Conservation (phyloP, 2,329 filamentous ascomycete species). For the Diaporthe sp. region DNA sequence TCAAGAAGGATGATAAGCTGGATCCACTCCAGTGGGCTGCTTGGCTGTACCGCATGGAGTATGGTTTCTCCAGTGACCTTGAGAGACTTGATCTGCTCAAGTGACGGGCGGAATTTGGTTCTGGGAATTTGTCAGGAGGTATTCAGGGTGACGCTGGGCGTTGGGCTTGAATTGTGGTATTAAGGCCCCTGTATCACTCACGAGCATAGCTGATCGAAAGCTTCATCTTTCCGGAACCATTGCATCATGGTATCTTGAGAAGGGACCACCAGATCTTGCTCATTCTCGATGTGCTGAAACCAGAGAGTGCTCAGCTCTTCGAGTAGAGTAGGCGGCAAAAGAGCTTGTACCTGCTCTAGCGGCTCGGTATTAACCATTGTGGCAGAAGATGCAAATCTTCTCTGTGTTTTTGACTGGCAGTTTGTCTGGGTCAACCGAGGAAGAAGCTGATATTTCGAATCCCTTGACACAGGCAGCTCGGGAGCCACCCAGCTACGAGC, state of each 20-base stretch:
- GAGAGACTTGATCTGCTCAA: slow-evolving; percentile 5
- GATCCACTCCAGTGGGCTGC: slow-evolving; percentile 15
- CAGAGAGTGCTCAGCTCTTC: slow-evolving; percentile 7
- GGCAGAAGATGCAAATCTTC: background rate
- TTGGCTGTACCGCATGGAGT: background rate
- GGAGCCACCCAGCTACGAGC: background rate
- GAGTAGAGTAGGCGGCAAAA: background rate
- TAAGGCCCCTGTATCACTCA: background rate
- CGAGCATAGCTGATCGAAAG: slow-evolving; percentile 44
- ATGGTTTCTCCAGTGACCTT: background rate
- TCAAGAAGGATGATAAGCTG: slow-evolving; percentile 64
- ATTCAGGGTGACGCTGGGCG: background rate
- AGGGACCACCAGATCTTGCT: slow-evolving; percentile 34
- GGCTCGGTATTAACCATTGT: background rate
- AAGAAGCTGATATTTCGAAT: no score
- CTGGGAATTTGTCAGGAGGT: background rate
- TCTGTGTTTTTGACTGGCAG: background rate
- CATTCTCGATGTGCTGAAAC: slow-evolving; percentile 1
- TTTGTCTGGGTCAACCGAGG: background rate
- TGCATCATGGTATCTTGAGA: slow-evolving; percentile 30
- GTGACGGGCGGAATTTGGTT: background rate
- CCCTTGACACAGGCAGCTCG: background rate
- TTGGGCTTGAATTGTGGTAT: no score
- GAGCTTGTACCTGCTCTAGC: background rate
- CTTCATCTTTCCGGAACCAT: slow-evolving; percentile 43